These are phyloP conservation scores for Candida boleticola DNA, from an alignment of 805 yeast species.

Conservation along the genomic window DNA sequence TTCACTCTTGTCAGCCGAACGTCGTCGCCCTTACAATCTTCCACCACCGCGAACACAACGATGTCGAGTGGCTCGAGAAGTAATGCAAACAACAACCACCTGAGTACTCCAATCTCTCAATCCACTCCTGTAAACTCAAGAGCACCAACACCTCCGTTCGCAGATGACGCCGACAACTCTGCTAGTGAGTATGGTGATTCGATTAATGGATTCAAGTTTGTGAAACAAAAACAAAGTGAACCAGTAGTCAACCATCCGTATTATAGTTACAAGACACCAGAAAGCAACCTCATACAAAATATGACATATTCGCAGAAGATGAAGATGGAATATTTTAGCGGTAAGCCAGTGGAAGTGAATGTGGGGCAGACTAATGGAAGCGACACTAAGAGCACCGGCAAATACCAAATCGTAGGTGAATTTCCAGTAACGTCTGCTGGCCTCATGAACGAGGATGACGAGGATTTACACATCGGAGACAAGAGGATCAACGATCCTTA, in stretches of 20 bases:
- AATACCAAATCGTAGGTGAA: conserved; percentile 28
- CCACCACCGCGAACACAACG: conserved; percentile 1
- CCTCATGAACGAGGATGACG: conserved; percentile 32
- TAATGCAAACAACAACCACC: conserved; percentile 1
- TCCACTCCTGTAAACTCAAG: conserved; percentile 43
- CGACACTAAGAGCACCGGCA: neutral
- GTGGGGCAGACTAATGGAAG: neutral
- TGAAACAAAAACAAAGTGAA: conserved; percentile 19
- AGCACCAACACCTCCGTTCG: conserved; percentile 28
- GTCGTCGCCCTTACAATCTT: neutral
- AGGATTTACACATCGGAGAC: conserved; percentile 35
- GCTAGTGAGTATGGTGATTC: conserved; percentile 31
- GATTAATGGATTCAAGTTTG: conserved; percentile 43
- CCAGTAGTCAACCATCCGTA: conserved; percentile 9
- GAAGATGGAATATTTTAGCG: conserved; percentile 23
- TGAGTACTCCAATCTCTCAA: conserved; percentile 39
- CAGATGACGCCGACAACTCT: conserved; percentile 8
- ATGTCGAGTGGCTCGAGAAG: neutral
- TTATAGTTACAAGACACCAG: conserved; percentile 19
- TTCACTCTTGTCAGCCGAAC: neutral
- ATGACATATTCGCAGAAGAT: conserved; percentile 12
- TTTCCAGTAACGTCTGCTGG: conserved; percentile 30
- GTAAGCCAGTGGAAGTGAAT: conserved; percentile 6
- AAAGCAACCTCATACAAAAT: conserved; percentile 14
- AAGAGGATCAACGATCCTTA: conserved; percentile 36